Base-by-base conservation (phyloP, 2,329 filamentous ascomycete species). In the Thelonectria blattea region DNA sequence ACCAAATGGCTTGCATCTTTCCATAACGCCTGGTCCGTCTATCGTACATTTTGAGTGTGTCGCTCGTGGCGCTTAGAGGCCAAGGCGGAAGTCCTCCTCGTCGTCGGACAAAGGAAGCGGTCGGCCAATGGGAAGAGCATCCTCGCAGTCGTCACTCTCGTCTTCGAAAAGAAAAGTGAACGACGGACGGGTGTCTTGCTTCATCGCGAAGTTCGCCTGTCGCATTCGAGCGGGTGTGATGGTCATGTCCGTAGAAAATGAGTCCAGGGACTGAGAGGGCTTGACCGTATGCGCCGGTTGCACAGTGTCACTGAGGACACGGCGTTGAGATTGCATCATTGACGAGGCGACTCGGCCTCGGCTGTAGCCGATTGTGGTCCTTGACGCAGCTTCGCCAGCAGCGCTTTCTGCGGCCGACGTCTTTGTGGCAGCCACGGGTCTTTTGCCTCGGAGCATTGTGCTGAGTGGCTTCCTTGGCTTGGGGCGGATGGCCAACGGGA, bases 281-380 rank as follows among this genome's bases (percentile, higher is more conserved):
- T 68, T 72, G 8, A 56, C 22, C 5, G 55, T n/a, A 34, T 61
- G 68, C 18, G 56, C 56, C 24, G 66, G 45, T 17, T 61, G 58
- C 14, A 22, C 32, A n/a, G 61, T 45, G 24, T 67, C 61, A 30
- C 48, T 58, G 50, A 52, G 30, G 46, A 59, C 64, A 10, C 68
- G 68, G 52, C 56, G 41, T n/a, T 60, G 67, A 24, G 63, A 70
- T 14, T 78, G 77, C 30, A 84, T 70, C 43, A 82, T 74, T 0
- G 81, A 80, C 1, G 80, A 82, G 5, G 83, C 79, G 5, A 80
- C 80, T 34, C 91, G 86, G 34, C 93, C 93, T 74, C 90, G 92
- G 57, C 86, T 91, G 73, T 96, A 97, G 15, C 93, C 93, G 43
- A 97, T 83, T 0, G 93, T 97, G 56, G 87, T 93, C 64, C 88